Conservation (phyloP, 495 filamentous ascomycete genomes). For the Copromyces sp. region DNA sequence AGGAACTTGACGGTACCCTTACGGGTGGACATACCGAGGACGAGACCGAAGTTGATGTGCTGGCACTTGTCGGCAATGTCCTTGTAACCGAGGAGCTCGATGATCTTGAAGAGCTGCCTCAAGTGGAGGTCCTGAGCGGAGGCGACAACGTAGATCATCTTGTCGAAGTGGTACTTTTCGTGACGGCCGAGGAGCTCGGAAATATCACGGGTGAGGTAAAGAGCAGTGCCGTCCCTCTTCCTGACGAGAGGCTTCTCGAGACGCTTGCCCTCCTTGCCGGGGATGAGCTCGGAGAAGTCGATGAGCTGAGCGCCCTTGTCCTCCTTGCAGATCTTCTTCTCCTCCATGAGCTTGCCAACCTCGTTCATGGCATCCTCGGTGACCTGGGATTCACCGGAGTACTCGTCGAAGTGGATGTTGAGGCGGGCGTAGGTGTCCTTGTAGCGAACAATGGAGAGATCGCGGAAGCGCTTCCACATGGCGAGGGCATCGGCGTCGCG, state of each 20-base stretch:
- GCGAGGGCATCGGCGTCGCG: slow-evolving; percentile 65
- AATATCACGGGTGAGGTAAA: slow-evolving; percentile 59
- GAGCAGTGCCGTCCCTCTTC: slow-evolving; percentile 52
- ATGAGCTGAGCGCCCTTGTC: slow-evolving; percentile 85
- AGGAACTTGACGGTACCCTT: slow-evolving; percentile 46
- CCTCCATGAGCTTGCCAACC: slow-evolving; percentile 53
- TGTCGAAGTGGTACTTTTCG: slow-evolving; percentile 55
- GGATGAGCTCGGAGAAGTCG: slow-evolving; percentile 69
- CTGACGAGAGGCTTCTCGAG: slow-evolving; percentile 46
- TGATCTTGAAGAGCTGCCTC: slow-evolving; percentile 55
- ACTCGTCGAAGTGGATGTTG: slow-evolving; percentile 90
- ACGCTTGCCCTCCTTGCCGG: slow-evolving; percentile 47
- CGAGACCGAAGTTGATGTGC: slow-evolving; percentile 55
- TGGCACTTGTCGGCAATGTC: slow-evolving; percentile 47
- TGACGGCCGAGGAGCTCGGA: slow-evolving; percentile 49
- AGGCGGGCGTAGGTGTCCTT: slow-evolving; percentile 39
- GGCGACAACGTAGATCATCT: slow-evolving; percentile 61
- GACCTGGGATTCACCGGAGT: slow-evolving; percentile 91
- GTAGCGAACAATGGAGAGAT: slow-evolving; percentile 80
- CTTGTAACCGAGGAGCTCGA: slow-evolving; percentile 47
- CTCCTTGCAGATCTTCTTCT: slow-evolving; percentile 63
- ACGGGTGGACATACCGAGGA: slow-evolving; percentile 53
- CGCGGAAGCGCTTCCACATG: slow-evolving; percentile 79
- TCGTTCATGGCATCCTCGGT: slow-evolving; percentile 69
- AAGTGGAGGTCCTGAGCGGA: slow-evolving; percentile 52